Evolutionary conservation across 2,329 filamentous ascomycete genomes (phyloP).

Genomic region (Claviceps sp.): DNA sequence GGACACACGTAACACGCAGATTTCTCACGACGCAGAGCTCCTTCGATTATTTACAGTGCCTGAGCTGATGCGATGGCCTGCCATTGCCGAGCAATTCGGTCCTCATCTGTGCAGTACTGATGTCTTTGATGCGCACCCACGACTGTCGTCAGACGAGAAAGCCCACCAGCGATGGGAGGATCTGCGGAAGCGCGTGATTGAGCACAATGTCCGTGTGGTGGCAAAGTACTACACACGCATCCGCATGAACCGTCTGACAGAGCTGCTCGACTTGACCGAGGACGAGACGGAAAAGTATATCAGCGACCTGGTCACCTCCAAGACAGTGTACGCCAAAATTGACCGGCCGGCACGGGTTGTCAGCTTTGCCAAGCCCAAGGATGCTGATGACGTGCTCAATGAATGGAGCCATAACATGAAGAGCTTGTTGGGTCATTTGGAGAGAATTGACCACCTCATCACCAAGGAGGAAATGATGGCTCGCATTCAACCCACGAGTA

Average conservation of each 20-base stretch:
- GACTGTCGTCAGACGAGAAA: conserved; percentile 61
- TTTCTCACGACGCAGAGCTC: conserved; percentile 70
- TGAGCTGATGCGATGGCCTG: conserved; percentile 97
- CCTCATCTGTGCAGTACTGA: conserved; percentile 80
- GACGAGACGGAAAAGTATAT: conserved; percentile 99
- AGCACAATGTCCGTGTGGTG: conserved; percentile 95
- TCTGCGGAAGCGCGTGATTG: conserved; percentile 93
- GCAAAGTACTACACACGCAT: conserved; percentile 99
- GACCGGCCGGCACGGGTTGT: conserved; percentile 86
- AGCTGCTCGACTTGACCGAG: conserved; percentile 81
- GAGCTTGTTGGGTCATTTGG: conserved; percentile 69
- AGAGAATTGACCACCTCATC: conserved; percentile 93
- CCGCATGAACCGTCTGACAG: conserved; percentile 76
- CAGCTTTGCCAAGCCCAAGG: conserved; percentile 86
- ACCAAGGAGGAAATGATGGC: conserved; percentile 99
- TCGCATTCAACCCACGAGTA: conserved; percentile 60
- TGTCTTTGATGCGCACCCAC: conserved; percentile 61
- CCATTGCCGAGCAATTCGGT: conserved; percentile 79
- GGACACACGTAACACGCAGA: conserved; percentile 67
- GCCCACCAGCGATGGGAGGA: conserved; percentile 83
- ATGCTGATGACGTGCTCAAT: conserved; percentile 91
- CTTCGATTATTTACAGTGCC: conserved; percentile 90
- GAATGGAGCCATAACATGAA: conserved; percentile 99
- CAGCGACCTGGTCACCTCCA: conserved; percentile 88
- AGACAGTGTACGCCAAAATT: conserved; percentile 97